Evolutionary conservation across 2,329 filamentous ascomycete genomes (phyloP), one percentile per base, ranked within the genome.

Genomic region (Blastomyces parvus): DNA sequence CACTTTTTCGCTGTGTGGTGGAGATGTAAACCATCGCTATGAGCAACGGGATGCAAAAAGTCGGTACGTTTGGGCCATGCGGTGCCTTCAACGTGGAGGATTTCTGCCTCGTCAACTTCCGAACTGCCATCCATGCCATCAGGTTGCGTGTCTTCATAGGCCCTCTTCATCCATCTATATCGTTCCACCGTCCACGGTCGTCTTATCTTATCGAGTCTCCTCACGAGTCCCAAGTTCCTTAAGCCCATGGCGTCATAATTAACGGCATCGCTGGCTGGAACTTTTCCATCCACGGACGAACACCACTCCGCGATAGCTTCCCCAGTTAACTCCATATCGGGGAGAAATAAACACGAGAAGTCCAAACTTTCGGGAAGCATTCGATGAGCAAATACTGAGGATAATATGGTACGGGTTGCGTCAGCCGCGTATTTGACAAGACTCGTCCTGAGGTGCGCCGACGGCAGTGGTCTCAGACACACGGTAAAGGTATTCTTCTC

Each of bases 31-130:
- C 64, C 65, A 11, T 68, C 63, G 5, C 57, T 63, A 17, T 67
- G 65, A 30, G 60, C 36, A 14, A 71, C 62, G 3, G 65, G 68
- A 61, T 72, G 72, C 17, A 76, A 62, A 61, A 75, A 75, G 53
- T 77, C 71, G 14, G 70, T 68, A 42, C 70, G 69, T 59, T 73
- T 75, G 9, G 74, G 69, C 50, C 74, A 68, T 36, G 52, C 69
- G 30, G 59, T 68, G 17, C 70, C 73, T 40, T 71, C 63, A 25
- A 74, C 44, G 62, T 70, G 68, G 0, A 68, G 66, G 19, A 65
- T 64, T 19, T 67, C 64, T n/a, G 33, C 6, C n/a, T 61, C 53
- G 53, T 63, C 58, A 36, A 25, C 44, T 22, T 48, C 56, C 48
- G 44, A 17, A n/a, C 27, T 55, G n/a, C 59, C 38, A 19, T 42